Evolutionary conservation across 495 filamentous ascomycete species (phyloP), one percentile per base, ranked within the genome.

Genomic region (Penicillium tannophilum): DNA sequence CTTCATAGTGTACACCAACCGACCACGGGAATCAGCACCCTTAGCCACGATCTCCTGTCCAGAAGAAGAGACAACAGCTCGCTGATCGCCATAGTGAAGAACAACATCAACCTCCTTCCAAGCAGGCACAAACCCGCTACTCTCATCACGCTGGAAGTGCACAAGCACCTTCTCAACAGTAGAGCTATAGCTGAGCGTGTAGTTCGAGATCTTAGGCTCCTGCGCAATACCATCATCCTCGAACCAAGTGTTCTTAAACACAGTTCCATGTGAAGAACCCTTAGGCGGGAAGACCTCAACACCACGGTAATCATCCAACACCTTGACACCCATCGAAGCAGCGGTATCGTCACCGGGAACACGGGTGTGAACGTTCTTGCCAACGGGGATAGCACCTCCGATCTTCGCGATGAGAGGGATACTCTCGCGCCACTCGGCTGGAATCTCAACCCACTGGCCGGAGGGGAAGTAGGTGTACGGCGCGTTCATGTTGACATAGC

Each of bases 221-320:
- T 74, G 61, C 16, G 84, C 82, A 44, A 84, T 77, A 6, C 86
- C 86, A 68, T 89, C 84, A 61, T 89, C 86, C 65, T 89, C 86
- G 36, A 77, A 77, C 86, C 86, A 89, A 6, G 77, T 78, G 39
- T 62, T 78, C 19, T 52, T 55, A 64, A 80, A 83, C 19, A 73
- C 67, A 54, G 60, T 49, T 14, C 71, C 71, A 55, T 72, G 65
- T 52, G 70, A 76, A 58, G 59, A 61, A 17, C 42, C 72, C 66
- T 53, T 67, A 0, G 83, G 82, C 3, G 86, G 86, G 66, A 88
- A 88, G 44, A 89, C 82, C 70, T 88, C 86, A 2, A 88, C 79
- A 11, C 73, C 84, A 9, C 86, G 70, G 60, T 80, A 85, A 61
- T 88, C 83, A 60, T 89, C 86, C 5, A 78, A 62, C n/a, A 81